Evolutionary conservation across 2,329 filamentous ascomycete genomes (phyloP), one percentile per base, ranked within the genome.

Genomic region (Ophiostoma angusticollis): DNA sequence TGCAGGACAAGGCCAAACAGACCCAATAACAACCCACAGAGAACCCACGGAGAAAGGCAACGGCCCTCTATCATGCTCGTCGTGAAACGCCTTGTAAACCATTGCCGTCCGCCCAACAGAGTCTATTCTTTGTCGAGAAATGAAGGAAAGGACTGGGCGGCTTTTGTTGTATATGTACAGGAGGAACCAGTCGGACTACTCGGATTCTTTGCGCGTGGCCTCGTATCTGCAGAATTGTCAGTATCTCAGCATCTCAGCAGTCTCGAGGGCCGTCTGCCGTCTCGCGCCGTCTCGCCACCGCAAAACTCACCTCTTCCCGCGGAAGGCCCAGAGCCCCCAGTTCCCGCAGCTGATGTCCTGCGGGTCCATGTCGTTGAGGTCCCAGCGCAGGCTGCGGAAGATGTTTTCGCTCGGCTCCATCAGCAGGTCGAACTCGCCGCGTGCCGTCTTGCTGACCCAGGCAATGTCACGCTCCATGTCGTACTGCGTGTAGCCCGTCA

Each of bases 251-350:
- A n/a, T n/a, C n/a, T n/a, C n/a, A n/a, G n/a, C n/a, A n/a, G n/a
- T n/a, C n/a, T n/a, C n/a, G n/a, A n/a, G n/a, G n/a, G n/a, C n/a
- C n/a, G n/a, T n/a, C n/a, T n/a, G n/a, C n/a, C n/a, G n/a, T n/a
- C n/a, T n/a, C n/a, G n/a, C n/a, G n/a, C n/a, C n/a, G n/a, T n/a
- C n/a, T n/a, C n/a, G n/a, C n/a, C n/a, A n/a, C n/a, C n/a, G n/a
- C n/a, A 39, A 27, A 35, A 60, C 74, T 51, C 73, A 95, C 75
- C 89, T 81, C 75, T 98, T 98, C 51, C 91, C 91, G 62, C 91
- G 76, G 67, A 98, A 98, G 12, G 81, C 86, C 85, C 93, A 98
- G 2, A 94, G 68, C 9, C 91, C 91, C 85, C 86, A 98, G 60
- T 98, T 98, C 40, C 91, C 89, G 54, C 85, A 93, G 51, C 80